A percentile compares a stretch with the other conserved stretches of the same genome.
These are phyloP conservation scores for Penicillium bialowiezense DNA, from an alignment of 495 filamentous ascomycete genomes.

Conservation along the genomic window DNA sequence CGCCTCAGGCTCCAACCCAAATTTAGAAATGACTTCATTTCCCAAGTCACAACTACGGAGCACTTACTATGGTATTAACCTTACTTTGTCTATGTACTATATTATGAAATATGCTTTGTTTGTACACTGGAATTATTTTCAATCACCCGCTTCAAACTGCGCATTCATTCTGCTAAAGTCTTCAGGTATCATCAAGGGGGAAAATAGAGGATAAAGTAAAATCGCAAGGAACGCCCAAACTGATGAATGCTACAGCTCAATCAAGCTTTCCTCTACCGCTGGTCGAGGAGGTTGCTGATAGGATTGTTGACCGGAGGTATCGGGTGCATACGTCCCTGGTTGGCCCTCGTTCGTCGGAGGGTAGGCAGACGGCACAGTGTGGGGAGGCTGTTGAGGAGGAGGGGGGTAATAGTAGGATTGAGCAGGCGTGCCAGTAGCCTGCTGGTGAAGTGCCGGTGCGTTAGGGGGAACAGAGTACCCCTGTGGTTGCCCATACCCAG, in stretches of 20 bases:
- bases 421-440: conserved; percentile 24
- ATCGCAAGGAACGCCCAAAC: conserved; percentile 3
- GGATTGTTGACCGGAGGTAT: conserved; percentile 56
- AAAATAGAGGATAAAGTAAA: conserved; percentile 1
- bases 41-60: neutral
- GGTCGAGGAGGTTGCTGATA: conserved; percentile 44
- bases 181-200: conserved; percentile 25
- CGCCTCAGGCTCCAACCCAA: neutral
- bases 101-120: too few species aligned
- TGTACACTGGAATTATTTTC: neutral
- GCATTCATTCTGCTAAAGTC: conserved; percentile 7
- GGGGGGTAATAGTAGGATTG: conserved; percentile 39
- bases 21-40: neutral
- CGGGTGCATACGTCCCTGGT: conserved; percentile 59
- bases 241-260: conserved; percentile 57
- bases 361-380: conserved; percentile 35
- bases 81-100: too few species aligned
- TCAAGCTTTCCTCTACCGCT: conserved; percentile 82
- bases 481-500: conserved; percentile 29
- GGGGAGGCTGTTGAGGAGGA: conserved; percentile 45
- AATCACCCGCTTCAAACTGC: conserved; percentile 2
- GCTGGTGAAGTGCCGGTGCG: conserved; percentile 23
- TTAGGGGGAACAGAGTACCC: conserved; percentile 30
- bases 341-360: conserved; percentile 31
- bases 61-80: too few species aligned